Evolutionary conservation across 1,284 basidiomycete species (phyloP).

Genomic region (Schizopora paradoxa): DNA sequence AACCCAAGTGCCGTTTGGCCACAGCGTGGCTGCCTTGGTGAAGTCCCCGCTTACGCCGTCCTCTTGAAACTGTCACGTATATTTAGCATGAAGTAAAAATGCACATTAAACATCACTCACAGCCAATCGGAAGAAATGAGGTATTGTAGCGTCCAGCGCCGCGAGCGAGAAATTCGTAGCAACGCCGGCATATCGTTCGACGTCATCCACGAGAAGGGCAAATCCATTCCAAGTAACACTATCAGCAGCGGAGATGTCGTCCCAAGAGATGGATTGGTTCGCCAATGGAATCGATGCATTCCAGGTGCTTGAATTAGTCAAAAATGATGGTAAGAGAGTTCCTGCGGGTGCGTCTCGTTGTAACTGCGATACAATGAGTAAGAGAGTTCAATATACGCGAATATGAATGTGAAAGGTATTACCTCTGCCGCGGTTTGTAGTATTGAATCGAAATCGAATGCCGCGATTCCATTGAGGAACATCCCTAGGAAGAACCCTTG

Average conservation of each 20-base stretch:
- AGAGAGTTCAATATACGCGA: constrained; percentile 2
- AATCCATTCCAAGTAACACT: constrained; percentile 68
- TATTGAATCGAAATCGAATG: constrained; percentile 77
- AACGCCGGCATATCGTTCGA: constrained; percentile 66
- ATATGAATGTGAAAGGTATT: constrained; percentile 25
- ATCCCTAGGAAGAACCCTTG: constrained; percentile 80
- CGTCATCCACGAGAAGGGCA: constrained; percentile 78
- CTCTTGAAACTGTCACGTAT: constrained; percentile 43
- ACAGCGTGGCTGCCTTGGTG: constrained; percentile 73
- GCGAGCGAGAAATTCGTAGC: constrained; percentile 65
- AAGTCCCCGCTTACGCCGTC: constrained; percentile 65
- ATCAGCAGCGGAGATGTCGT: constrained; percentile 40
- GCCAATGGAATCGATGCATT: constrained; percentile 48
- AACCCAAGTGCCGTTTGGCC: constrained; percentile 78
- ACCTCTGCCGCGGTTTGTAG: constrained; percentile 74
- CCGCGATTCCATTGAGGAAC: constrained; percentile 73
- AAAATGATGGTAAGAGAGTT: constrained; percentile 63
- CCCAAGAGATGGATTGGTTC: constrained; percentile 64
- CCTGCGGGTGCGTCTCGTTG: constrained; percentile 69
- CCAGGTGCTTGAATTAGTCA: constrained; percentile 65
- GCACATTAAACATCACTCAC: constrained; percentile 41
- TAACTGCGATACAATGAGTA: constrained; percentile 39
- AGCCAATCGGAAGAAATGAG: constrained; percentile 82
- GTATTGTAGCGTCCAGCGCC: constrained; percentile 52
- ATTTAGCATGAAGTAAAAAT: background rate